A percentile compares a stretch with the other conserved stretches of the same genome.
These are phyloP conservation scores for Backusella westeae DNA, from an alignment of 192 early-diverging fungal species.

Conservation along the genomic window DNA sequence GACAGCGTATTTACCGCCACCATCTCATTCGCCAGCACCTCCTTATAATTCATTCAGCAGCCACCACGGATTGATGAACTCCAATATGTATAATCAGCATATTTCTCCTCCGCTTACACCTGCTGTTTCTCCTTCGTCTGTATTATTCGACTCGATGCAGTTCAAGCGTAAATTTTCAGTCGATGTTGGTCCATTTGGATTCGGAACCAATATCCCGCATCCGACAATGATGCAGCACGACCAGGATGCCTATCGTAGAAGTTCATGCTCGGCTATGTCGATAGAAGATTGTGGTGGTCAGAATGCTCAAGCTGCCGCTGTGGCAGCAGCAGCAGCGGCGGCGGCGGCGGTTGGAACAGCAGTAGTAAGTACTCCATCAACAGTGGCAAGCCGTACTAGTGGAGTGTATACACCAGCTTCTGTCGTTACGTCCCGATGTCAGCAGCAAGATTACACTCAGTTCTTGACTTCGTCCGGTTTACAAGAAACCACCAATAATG, in stretches of 20 bases:
- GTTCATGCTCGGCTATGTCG: conserved; percentile 30
- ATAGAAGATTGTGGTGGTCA: conserved; percentile 18
- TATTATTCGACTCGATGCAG: conserved; percentile 26
- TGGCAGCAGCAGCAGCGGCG: conserved; percentile 24
- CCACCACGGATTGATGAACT: background rate
- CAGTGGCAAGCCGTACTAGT: background rate
- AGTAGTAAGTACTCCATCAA: conserved; percentile 23
- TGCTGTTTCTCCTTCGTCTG: conserved; percentile 33
- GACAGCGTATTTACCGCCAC: conserved; percentile 24
- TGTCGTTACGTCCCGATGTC: background rate
- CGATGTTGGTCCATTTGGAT: conserved; percentile 33
- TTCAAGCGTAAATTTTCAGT: conserved; percentile 36
- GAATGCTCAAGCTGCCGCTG: background rate
- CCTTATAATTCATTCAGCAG: conserved; percentile 11
- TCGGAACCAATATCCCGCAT: conserved; percentile 18
- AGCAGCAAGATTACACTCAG: background rate
- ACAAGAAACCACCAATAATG: background rate
- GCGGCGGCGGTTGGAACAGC: conserved; percentile 13
- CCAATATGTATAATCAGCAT: conserved; percentile 13
- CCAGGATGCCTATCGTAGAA: conserved; percentile 25
- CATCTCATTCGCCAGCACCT: conserved; percentile 10
- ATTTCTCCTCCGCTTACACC: conserved; percentile 37
- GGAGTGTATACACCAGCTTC: background rate
- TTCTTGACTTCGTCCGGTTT: conserved; percentile 25
- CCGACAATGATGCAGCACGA: conserved; percentile 18